A percentile compares a stretch with the other conserved stretches of the same genome.
phyloP scores from a whole-genome alignment of 768 basidiomycete species.

The Lyophyllum decastes region DNA sequence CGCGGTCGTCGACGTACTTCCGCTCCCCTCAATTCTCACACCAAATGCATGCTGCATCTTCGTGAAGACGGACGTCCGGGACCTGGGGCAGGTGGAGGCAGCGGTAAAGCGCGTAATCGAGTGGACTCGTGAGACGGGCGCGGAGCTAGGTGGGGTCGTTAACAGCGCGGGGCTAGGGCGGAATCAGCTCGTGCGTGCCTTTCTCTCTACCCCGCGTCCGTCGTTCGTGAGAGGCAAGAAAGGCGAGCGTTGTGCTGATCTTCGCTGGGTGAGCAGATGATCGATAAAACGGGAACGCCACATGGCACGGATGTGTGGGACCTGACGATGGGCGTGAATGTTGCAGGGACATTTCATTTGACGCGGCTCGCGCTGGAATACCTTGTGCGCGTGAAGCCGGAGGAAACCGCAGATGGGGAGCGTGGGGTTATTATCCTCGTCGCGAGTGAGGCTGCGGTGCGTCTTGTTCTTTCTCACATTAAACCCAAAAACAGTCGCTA shows the following conservation, averaged over 20 bases:
- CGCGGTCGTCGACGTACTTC: constrained; percentile 52
- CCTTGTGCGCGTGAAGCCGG: constrained; percentile 46
- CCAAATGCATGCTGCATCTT: constrained; percentile 33
- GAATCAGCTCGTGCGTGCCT: constrained; percentile 16
- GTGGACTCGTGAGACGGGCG: constrained; percentile 43
- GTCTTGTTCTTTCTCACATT: constrained; percentile 14
- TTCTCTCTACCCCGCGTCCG: neutral
- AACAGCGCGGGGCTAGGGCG: constrained; percentile 57
- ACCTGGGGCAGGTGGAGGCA: constrained; percentile 33
- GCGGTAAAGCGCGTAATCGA: constrained; percentile 39
- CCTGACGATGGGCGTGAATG: constrained; percentile 51
- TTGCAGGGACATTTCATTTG: constrained; percentile 61
- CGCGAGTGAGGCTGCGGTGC: constrained; percentile 54
- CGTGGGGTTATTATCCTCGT: constrained; percentile 61
- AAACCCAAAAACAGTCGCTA: neutral
- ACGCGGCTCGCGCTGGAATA: constrained; percentile 54
- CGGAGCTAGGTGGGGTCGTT: constrained; percentile 57
- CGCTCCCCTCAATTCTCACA: constrained; percentile 29
- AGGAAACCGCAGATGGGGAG: constrained; percentile 51
- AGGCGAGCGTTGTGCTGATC: neutral
- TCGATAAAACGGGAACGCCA: constrained; percentile 44
- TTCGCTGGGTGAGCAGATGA: constrained; percentile 38
- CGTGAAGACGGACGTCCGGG: constrained; percentile 42
- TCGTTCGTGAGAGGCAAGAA: neutral
- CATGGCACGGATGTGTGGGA: constrained; percentile 56